A percentile compares a stretch with the other conserved stretches of the same genome.
Conservation (phyloP, 2,329 filamentous ascomycete species). For the Diaporthe ilicicola region DNA sequence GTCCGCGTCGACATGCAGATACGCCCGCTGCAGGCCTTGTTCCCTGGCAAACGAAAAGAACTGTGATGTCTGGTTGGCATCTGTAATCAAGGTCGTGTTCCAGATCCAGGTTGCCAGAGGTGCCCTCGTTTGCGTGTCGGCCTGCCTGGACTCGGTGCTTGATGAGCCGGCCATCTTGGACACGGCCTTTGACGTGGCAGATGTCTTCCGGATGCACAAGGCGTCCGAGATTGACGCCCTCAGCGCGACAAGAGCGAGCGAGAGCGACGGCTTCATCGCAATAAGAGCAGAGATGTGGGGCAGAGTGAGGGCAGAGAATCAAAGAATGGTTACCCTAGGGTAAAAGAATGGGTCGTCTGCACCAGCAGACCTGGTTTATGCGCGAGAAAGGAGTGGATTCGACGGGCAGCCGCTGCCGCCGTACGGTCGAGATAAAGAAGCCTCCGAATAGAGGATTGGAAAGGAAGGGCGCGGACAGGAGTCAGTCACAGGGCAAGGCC, state of each 20-base stretch:
- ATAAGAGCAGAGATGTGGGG: not conserved
- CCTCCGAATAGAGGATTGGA: not conserved
- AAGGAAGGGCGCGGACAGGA: not conserved
- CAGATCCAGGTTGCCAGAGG: slow-evolving; percentile 24
- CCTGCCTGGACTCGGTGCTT: not conserved
- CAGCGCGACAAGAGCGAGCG: slow-evolving; percentile 5
- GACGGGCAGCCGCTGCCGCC: not conserved
- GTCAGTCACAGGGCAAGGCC: not conserved
- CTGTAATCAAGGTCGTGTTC: slow-evolving; percentile 21
- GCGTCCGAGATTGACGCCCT: not conserved
- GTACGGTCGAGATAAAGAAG: not conserved
- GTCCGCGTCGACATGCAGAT: slow-evolving; percentile 18
- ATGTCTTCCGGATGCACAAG: not conserved
- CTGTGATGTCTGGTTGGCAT: not conserved
- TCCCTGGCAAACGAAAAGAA: slow-evolving; percentile 21
- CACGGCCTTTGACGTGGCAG: not conserved
- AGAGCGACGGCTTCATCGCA: slow-evolving; percentile 3
- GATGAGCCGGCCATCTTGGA: not conserved
- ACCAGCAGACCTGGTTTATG: not conserved
- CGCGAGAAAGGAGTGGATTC: not conserved
- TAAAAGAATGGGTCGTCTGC: not conserved
- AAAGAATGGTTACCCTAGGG: not conserved
- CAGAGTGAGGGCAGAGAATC: not conserved
- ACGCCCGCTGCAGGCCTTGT: slow-evolving; percentile 24
- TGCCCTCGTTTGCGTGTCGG: not conserved